Evolutionary conservation across 108 stramenopile genomes (phyloP), one percentile per base, ranked within the genome.

Genomic region (Discostella pseudostelligera): DNA sequence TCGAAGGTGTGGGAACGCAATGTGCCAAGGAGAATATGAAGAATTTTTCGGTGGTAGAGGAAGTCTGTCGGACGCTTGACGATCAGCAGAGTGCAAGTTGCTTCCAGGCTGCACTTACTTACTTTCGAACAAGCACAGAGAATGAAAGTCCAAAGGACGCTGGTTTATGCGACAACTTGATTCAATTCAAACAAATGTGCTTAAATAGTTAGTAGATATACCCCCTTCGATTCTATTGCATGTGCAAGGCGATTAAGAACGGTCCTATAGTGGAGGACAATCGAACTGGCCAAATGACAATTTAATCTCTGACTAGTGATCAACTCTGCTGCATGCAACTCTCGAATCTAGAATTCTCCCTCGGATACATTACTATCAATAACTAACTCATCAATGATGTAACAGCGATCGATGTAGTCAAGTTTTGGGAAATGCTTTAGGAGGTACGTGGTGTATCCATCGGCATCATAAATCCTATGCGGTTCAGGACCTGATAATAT

Each of bases 371-470:
- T 32, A 43, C 9, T 43, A 8, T 43, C 42, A 43, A 43, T 2
- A 9, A 8, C 63, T 22, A 47, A 43, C 42, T 72, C 64, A n/a
- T 65, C 54, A 17, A 57, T 62, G 19, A 65, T 42, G 43, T 68
- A 62, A 56, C 78, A 79, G 32, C 44, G 35, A 24, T 45, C 43
- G 58, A 90, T 79, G 29, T 79, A 76, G 39, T 87, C 87, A 5
- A 73, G 76, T 45, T 62, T 29, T 8, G 92, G 92, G 62, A 88
- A 93, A 29, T 83, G 63, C 2, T 83, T 72, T 12, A 77, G 80
- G 26, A 93, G 83, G 46, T 90, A 90, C 12, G 21, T 50, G 2
- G 59, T 62, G 47, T 72, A 72, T 13, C 72, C 72, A 59, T 72
- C 63, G 40, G 57, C 22, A 10, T 62, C 63, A 51, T 72, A 72